Percentiles rank a stretch among this genome's conserved stretches.
phyloP scores from a whole-genome alignment of 108 stramenopile genomes.

The Skeletonema tropicum region DNA sequence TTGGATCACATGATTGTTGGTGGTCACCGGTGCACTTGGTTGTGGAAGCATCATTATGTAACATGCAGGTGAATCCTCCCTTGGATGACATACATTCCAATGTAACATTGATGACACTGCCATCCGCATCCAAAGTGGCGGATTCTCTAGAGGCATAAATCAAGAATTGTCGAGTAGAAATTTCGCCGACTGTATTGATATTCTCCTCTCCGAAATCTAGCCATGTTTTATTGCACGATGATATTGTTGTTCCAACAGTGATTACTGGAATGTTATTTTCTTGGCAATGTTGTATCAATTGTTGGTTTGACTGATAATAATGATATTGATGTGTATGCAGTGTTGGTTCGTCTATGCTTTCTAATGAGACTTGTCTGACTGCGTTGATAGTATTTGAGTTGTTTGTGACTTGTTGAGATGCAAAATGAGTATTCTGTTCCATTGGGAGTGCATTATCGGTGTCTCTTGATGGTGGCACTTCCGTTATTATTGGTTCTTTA shows the following conservation, averaged over 20 bases:
- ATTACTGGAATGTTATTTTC: slow-evolving; percentile 8
- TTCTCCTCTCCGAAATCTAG: slow-evolving; percentile 5
- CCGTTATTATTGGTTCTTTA: background rate
- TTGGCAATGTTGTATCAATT: background rate
- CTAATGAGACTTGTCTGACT: slow-evolving; percentile 4
- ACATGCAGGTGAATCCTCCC: slow-evolving; percentile 4
- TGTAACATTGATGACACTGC: background rate
- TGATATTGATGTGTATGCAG: background rate
- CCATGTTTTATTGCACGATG: background rate
- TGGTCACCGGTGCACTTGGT: background rate
- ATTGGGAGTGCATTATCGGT: background rate
- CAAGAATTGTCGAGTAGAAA: slow-evolving; percentile 8
- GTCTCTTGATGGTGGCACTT: background rate
- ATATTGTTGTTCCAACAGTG: background rate
- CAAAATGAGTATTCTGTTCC: too few species aligned
- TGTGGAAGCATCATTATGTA: background rate
- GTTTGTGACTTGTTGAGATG: too few species aligned
- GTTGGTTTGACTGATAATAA: background rate
- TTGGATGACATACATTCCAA: background rate
- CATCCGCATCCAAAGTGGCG: too few species aligned
- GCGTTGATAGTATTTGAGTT: background rate
- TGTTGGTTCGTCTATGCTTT: background rate
- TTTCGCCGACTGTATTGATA: background rate
- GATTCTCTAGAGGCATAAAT: slow-evolving; percentile 3
- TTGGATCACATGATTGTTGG: background rate